Percentiles rank a stretch among this genome's conserved stretches.
These are phyloP conservation scores for Termitomyces sp. DNA, from an alignment of 768 basidiomycete species.

Conservation along the genomic window DNA sequence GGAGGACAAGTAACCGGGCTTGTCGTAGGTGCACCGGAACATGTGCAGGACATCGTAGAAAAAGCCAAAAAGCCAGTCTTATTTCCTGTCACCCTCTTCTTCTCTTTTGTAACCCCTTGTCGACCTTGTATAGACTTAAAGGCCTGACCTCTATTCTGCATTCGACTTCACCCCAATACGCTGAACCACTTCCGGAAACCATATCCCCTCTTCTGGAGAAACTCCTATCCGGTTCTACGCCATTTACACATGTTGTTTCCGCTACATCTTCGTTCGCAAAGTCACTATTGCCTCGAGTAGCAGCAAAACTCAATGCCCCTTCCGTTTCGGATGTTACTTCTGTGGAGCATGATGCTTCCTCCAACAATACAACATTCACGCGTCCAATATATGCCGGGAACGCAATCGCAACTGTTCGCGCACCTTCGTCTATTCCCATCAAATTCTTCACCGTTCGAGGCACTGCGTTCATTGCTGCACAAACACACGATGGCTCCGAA, in stretches of 20 bases:
- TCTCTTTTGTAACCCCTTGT: constrained; percentile 3
- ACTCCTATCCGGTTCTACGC: constrained; percentile 55
- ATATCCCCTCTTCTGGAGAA: constrained; percentile 81
- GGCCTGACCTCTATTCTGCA: constrained; percentile 68
- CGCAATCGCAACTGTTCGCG: constrained; percentile 89
- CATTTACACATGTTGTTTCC: constrained; percentile 89
- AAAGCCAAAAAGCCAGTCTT: constrained; percentile 74
- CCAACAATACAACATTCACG: constrained; percentile 79
- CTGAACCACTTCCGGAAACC: constrained; percentile 67
- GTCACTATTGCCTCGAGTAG: constrained; percentile 89
- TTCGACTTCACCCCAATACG: constrained; percentile 67
- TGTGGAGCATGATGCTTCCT: constrained; percentile 65
- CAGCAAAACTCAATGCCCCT: constrained; percentile 84
- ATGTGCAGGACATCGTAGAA: constrained; percentile 63
- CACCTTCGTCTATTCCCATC: constrained; percentile 68
- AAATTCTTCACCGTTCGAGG: constrained; percentile 96
- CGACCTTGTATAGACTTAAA: constrained; percentile 45
- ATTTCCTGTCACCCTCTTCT: not conserved
- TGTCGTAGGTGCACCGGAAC: constrained; percentile 64
- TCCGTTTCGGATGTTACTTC: constrained; percentile 90
- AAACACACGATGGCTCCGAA: constrained; percentile 44
- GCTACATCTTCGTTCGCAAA: constrained; percentile 92
- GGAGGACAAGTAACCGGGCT: constrained; percentile 85
- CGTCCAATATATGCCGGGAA: constrained; percentile 98
- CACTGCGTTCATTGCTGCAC: constrained; percentile 80